These are phyloP conservation scores for Tephrocybe sp. DNA, from an alignment of 768 basidiomycete genomes.

Conservation along the genomic window DNA sequence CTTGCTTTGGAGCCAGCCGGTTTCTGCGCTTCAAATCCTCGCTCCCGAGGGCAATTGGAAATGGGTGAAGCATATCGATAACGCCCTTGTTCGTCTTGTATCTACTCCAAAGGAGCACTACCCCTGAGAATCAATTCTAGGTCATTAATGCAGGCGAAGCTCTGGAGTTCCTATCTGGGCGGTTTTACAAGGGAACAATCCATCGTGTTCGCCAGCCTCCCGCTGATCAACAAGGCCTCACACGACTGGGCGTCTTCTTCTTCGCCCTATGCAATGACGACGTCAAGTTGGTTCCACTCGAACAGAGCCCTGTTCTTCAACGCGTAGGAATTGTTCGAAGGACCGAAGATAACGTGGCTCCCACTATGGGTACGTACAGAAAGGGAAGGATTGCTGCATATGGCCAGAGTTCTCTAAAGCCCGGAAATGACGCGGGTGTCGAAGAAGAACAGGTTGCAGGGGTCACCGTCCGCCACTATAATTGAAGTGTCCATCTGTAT, in stretches of 20 bases:
- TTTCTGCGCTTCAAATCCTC: constrained; percentile 44
- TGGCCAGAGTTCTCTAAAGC: constrained; percentile 32
- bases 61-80: constrained; percentile 48
- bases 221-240: constrained; percentile 36
- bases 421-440: constrained; percentile 32
- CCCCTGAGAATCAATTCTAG: constrained; percentile 13
- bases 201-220: constrained; percentile 52
- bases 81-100: constrained; percentile 34
- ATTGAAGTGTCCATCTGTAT: no score
- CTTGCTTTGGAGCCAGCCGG: constrained; percentile 48
- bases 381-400: constrained; percentile 39
- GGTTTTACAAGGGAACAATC: constrained; percentile 47
- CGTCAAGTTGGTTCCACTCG: constrained; percentile 36
- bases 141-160: constrained; percentile 48
- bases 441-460: constrained; percentile 48
- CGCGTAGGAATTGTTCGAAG: constrained; percentile 31
- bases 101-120: background rate
- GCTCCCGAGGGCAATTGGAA: constrained; percentile 41
- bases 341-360: constrained; percentile 34
- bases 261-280: constrained; percentile 45
- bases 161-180: constrained; percentile 46
- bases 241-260: constrained; percentile 48
- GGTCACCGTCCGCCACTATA: constrained; percentile 46
- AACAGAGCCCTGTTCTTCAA: constrained; percentile 41
- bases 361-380: constrained; percentile 41